Percentiles rank a stretch among this genome's conserved stretches.
Evolutionary conservation across 495 filamentous ascomycete genomes (phyloP).

Genomic region (Aspergillus kassunensis): DNA sequence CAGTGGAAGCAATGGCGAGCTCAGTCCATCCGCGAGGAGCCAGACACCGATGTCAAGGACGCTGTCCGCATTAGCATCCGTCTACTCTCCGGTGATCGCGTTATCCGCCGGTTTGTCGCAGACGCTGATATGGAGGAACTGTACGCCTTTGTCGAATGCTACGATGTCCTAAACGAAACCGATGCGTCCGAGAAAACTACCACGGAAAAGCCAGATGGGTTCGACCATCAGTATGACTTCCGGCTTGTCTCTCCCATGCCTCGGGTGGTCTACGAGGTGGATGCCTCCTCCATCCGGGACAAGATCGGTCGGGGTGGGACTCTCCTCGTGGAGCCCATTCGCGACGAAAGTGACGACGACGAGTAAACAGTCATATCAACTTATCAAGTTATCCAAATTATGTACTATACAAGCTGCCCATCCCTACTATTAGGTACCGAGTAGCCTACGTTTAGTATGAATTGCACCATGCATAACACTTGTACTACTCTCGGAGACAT

Average conservation of each 20-base stretch:
- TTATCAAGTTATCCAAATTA: too few relatives aligned
- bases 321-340: constrained; percentile 73
- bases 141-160: constrained; percentile 95
- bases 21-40: constrained; percentile 61
- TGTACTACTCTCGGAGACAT: too few relatives aligned
- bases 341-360: constrained; percentile 54
- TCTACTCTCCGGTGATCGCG: constrained; percentile 64
- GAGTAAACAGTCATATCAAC: too few relatives aligned
- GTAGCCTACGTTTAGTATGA: too few relatives aligned
- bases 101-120: constrained; percentile 68
- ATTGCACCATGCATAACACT: too few relatives aligned
- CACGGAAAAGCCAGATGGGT: constrained; percentile 56
- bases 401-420: too few relatives aligned
- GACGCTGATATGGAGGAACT: constrained; percentile 75
- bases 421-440: too few relatives aligned
- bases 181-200: constrained; percentile 20
- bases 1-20: constrained; percentile 84
- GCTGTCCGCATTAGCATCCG: constrained; percentile 78
- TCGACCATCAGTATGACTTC: constrained; percentile 76
- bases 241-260: constrained; percentile 79
- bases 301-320: constrained; percentile 81
- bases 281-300: constrained; percentile 61
- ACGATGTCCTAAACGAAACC: constrained; percentile 54
- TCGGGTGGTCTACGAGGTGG: constrained; percentile 67
- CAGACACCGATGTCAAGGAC: constrained; percentile 58